These are phyloP conservation scores for Chaetoceros muelleri DNA, from an alignment of 108 stramenopile species.

Conservation along the genomic window DNA sequence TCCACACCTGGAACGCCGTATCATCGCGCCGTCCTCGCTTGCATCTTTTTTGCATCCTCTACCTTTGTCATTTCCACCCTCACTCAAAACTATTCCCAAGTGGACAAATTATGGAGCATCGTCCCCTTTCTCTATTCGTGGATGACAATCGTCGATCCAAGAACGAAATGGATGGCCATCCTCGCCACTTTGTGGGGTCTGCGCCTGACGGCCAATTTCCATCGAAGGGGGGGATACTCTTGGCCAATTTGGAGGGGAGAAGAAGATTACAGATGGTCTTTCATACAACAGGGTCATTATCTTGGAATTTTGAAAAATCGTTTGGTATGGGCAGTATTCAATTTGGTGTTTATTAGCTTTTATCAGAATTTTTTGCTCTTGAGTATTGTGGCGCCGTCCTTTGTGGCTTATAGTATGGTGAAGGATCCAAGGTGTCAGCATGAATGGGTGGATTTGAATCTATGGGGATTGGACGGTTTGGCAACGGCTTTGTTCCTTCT, in stretches of 20 bases:
- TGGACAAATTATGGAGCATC: constrained; percentile 67
- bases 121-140: constrained; percentile 55
- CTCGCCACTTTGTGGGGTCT: constrained; percentile 59
- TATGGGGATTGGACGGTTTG: constrained; percentile 29
- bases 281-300: constrained; percentile 25
- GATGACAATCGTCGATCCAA: constrained; percentile 36
- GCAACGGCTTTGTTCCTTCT: constrained; percentile 29
- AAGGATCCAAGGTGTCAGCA: constrained; percentile 10
- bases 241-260: constrained; percentile 50
- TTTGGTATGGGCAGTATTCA: constrained; percentile 45
- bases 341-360: constrained; percentile 51
- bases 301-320: constrained; percentile 29
- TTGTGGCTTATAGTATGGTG: constrained; percentile 36
- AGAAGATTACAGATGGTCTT: constrained; percentile 76
- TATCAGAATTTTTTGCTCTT: constrained; percentile 60
- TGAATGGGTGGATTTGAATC: constrained; percentile 28
- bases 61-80: constrained; percentile 31
- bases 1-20: constrained; percentile 9
- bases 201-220: constrained; percentile 64
- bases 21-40: constrained; percentile 10
- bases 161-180: constrained; percentile 46
- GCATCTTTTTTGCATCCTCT: constrained; percentile 10
- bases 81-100: constrained; percentile 51
- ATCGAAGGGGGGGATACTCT: constrained; percentile 62
- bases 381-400: constrained; percentile 43